Evolutionary conservation across 352 stramenopile genomes (phyloP), one percentile per base, ranked within the genome.

Genomic region (Globisporangium recalcitrans): DNA sequence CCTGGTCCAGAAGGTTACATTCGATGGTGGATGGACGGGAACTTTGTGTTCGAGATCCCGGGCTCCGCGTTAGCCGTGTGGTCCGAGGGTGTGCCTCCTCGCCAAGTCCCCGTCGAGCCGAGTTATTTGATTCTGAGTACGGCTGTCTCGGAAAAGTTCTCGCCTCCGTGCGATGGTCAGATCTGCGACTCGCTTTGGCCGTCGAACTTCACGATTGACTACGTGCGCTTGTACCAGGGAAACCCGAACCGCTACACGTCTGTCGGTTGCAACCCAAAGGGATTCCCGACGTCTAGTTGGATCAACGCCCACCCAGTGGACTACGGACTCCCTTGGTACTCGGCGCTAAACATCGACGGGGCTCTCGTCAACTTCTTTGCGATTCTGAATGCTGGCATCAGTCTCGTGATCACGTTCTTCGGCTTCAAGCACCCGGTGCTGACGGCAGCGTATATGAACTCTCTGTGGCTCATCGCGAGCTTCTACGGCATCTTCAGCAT

Each of bases 41-140:
- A 92, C 56, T 97, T 98, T 60, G 19, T 98, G 21, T 98, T 97
- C 72, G 93, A 97, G 60, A 96, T 99, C 52, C 80, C 87, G 0
- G 91, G 90, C 4, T 67, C 83, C 7, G 83, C 83, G 46, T 69
- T 98, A 69, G 98, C 81, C 69, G 73, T 74, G 32, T 94, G 85
- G 87, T 71, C 65, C 2, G 76, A 82, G 1, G 67, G 66, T 36
- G 71, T 94, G 7, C 85, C 87, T 34, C 87, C 87, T 26, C 81
- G 84, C 19, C 74, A 82, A 71, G 95, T 99, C 52, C 96, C 97
- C 0, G 90, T 96, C 51, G 97, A 99, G 74, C 97, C 97, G 2
- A 97, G 88, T 32, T 98, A 98, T 67, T 67, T 99, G 49, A 98
- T 99, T 82, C 78, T 99, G 48, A 99, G 98, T 81, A 98, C 93